Base-by-base conservation (phyloP, 2,329 filamentous ascomycete species). In the Xylariaceae sp. region DNA sequence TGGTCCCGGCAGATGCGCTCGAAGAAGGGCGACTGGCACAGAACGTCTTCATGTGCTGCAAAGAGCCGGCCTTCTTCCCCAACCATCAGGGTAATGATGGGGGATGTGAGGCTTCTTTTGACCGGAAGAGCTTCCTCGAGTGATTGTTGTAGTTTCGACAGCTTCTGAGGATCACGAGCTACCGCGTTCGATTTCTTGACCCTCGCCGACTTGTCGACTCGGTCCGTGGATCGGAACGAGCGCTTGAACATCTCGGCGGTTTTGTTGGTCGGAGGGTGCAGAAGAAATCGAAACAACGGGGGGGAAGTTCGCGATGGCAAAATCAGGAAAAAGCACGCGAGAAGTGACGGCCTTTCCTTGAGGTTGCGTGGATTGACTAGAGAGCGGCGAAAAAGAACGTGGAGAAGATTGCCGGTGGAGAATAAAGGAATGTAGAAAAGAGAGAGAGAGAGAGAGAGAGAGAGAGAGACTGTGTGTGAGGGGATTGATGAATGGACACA, bases 31-130 rank as follows among this genome's bases (percentile, higher is more conserved):
- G 90, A 92, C 73, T 89, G 84, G 69, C 83, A 84, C 62, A 96
- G 84, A 67, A 96, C 86, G 74, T 96, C 89, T 79, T 96, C 89
- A 74, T 96, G 91, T 68, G 91, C 91, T 66, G 91, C 91, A 79
- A 96, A 96, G 72, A 96, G 80, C 67, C 91, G 88, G 71, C 88
- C 87, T 68, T 96, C 91, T 65, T 76, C 77, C 65, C 91, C 91
- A 69, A 96, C 85, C 64, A 88, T 85, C 65, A 96, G 78, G 57
- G 91, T 95, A 73, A 95, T 80, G 73, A 96, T 95, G 68, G 91
- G 87, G 59, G 83, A 84, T 63, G 64, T 72, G 69, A 70, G 65
- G 62, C 59, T 64, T 49, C 64, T 67, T 63, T 72, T 72, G 53
- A 66, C 66, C 57, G 71, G 71, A 60, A 71, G 67, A 61, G 74